phyloP scores from a whole-genome alignment of 129 eudicot genomes.

The Saposhnikovia divaricata region DNA sequence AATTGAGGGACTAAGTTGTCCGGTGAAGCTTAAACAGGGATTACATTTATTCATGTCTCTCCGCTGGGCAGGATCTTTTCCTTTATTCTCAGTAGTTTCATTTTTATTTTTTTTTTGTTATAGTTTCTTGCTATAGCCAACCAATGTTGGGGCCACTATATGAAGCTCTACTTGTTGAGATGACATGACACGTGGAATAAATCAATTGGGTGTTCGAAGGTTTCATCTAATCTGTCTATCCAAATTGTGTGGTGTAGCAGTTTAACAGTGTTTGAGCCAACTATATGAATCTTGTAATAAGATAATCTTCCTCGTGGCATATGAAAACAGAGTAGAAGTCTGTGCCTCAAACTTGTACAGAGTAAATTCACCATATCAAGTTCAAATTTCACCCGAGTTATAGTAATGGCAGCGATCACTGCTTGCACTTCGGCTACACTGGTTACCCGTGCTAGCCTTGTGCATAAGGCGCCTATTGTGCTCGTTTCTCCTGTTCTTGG shows the following conservation, averaged over 20 bases:
- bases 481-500: slow-evolving; percentile 46
- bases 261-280: slow-evolving; percentile 13
- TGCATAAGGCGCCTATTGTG: slow-evolving; percentile 24
- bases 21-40: no score
- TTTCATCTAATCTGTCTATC: slow-evolving; percentile 46
- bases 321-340: slow-evolving; percentile 11
- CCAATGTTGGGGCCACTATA: background rate
- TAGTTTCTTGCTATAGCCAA: background rate
- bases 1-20: no score
- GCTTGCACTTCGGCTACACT: slow-evolving; percentile 60
- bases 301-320: background rate
- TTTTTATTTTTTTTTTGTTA: no score
- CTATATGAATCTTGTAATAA: slow-evolving; percentile 6
- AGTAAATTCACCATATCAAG: background rate
- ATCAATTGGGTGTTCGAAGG: slow-evolving; percentile 51
- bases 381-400: background rate
- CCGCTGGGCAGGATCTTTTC: no score
- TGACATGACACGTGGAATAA: slow-evolving; percentile 42
- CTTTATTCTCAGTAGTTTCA: no score
- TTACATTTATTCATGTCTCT: no score
- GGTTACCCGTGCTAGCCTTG: slow-evolving; percentile 40
- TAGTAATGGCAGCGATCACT: slow-evolving; percentile 64
- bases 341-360: slow-evolving; percentile 11
- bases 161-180: background rate
- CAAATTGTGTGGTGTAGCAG: slow-evolving; percentile 51